Evolutionary conservation across 2,329 filamentous ascomycete species (phyloP).

Genomic region (Fusarium brachygibbosum): DNA sequence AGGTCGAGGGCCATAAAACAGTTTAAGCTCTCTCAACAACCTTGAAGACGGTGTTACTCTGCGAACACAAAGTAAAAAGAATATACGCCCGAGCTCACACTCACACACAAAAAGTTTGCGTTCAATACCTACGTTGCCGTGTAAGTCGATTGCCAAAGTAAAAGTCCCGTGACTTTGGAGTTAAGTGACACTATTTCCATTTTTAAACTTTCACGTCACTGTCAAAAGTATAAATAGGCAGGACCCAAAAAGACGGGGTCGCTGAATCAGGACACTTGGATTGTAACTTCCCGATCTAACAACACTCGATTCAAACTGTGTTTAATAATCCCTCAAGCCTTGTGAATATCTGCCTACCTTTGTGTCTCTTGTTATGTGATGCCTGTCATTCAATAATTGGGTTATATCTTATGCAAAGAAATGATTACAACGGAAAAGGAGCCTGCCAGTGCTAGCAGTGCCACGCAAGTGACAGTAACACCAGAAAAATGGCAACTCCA

Average conservation of each 20-base stretch:
- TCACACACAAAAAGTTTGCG: neutral
- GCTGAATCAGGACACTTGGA: conserved; percentile 7
- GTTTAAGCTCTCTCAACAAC: neutral
- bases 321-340: conserved; percentile 20
- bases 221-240: conserved; percentile 11
- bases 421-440: neutral
- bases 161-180: neutral
- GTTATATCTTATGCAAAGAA: neutral
- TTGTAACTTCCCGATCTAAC: conserved; percentile 18
- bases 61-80: neutral
- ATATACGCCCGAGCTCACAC: neutral
- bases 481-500: conserved; percentile 25
- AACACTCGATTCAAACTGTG: conserved; percentile 4
- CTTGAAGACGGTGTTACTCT: neutral
- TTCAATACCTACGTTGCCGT: neutral
- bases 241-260: conserved; percentile 7
- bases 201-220: conserved; percentile 3
- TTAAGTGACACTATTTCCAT: conserved; percentile 1
- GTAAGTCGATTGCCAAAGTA: neutral
- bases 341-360: neutral
- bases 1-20: neutral
- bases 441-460: conserved; percentile 2
- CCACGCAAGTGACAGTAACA: conserved; percentile 6
- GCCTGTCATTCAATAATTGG: neutral
- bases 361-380: neutral